Conservation (phyloP, 208 protist genomes). For the Acanthamoeba castellanii region DNA sequence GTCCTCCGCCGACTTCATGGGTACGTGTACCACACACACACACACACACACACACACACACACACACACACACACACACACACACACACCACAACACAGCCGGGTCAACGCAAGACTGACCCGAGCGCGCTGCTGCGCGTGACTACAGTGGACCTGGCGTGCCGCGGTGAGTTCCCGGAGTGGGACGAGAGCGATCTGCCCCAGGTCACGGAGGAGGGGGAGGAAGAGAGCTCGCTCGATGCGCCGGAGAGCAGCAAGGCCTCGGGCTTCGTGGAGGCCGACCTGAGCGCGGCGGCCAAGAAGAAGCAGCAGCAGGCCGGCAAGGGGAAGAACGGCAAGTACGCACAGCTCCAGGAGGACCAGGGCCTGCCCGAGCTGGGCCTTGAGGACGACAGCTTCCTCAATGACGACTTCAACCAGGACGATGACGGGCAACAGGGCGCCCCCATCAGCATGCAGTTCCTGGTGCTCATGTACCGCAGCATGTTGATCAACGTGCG, state of each 20-base stretch:
- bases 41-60: too few species aligned
- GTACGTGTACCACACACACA: neutral
- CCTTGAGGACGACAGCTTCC: neutral
- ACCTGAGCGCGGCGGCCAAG: neutral
- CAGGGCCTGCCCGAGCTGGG: neutral
- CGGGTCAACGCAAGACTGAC: neutral
- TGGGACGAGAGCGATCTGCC: slow-evolving; percentile 38
- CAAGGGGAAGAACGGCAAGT: neutral
- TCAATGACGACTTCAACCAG: neutral
- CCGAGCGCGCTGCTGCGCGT: neutral
- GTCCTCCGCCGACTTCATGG: slow-evolving; percentile 60
- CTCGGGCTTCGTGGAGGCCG: slow-evolving; percentile 30
- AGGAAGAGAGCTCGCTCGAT: neutral
- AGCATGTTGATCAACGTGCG: slow-evolving; percentile 65
- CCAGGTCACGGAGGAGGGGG: neutral
- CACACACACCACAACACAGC: too few species aligned
- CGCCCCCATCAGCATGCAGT: slow-evolving; percentile 40
- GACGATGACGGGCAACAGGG: neutral
- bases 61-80: neutral
- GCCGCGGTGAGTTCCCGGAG: slow-evolving; percentile 36
- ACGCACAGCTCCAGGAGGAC: neutral
- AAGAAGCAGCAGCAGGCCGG: neutral
- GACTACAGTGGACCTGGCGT: slow-evolving; percentile 14
- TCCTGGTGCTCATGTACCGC: slow-evolving; percentile 68
- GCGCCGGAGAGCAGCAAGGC: neutral